Evolutionary conservation across 2,329 filamentous ascomycete species (phyloP).

Genomic region (Botrytis medusae): DNA sequence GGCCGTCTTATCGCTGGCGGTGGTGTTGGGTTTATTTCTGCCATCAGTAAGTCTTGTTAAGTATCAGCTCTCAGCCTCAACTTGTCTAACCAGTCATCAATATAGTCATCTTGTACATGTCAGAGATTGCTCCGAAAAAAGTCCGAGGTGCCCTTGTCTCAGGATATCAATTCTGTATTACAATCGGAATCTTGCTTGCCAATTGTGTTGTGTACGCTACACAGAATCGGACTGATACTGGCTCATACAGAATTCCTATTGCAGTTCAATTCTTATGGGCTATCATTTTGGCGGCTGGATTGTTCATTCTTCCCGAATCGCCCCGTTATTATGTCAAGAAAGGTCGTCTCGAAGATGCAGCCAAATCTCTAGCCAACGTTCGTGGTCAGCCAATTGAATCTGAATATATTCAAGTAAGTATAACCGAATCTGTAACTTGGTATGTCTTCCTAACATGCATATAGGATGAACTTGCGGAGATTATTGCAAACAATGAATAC

Average conservation of each 20-base stretch:
- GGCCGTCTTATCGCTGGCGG: slow-evolving; percentile 75
- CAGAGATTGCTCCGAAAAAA: slow-evolving; percentile 58
- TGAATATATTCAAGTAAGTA: slow-evolving; percentile 62
- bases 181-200: slow-evolving; percentile 74
- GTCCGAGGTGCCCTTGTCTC: slow-evolving; percentile 76
- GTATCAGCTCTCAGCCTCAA: slow-evolving; percentile 56
- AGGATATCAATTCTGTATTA: slow-evolving; percentile 82
- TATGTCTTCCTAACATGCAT: neutral
- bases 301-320: slow-evolving; percentile 78
- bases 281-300: slow-evolving; percentile 68
- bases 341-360: slow-evolving; percentile 65
- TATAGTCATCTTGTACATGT: slow-evolving; percentile 74
- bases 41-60: slow-evolving; percentile 49
- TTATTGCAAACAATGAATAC: slow-evolving; percentile 86
- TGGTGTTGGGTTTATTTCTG: slow-evolving; percentile 78
- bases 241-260: slow-evolving; percentile 79
- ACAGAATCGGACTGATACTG: slow-evolving; percentile 58
- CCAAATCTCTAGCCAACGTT: slow-evolving; percentile 61
- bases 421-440: neutral
- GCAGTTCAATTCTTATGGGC: slow-evolving; percentile 79
- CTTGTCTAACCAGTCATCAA: slow-evolving; percentile 52
- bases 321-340: slow-evolving; percentile 84
- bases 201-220: slow-evolving; percentile 73
- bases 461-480: slow-evolving; percentile 70
- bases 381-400: slow-evolving; percentile 73